Conservation (phyloP, 768 basidiomycete genomes). For the Mycena capillaripes region DNA sequence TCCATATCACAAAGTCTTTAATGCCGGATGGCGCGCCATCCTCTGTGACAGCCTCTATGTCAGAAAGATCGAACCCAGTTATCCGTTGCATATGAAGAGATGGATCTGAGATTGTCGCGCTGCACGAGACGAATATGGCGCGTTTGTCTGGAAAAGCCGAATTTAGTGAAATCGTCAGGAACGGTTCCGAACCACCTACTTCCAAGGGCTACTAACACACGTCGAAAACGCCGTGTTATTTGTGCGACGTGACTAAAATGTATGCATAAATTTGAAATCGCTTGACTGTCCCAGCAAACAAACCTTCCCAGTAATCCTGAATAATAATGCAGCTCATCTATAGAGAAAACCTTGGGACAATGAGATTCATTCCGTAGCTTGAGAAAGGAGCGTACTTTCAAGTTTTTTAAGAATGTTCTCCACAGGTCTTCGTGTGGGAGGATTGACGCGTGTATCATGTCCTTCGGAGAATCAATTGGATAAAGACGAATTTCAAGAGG, state of each 20-base stretch:
- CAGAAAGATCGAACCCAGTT: conserved; percentile 73
- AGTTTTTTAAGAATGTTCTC: conserved; percentile 85
- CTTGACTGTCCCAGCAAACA: not conserved
- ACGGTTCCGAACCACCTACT: conserved; percentile 60
- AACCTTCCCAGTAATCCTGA: conserved; percentile 85
- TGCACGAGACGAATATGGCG: conserved; percentile 84
- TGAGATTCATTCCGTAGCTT: not conserved
- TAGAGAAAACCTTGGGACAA: conserved; percentile 69
- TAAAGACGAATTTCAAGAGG: not conserved
- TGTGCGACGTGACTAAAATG: conserved; percentile 80
- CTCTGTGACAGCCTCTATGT: conserved; percentile 77
- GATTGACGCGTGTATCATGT: conserved; percentile 89
- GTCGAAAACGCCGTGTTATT: conserved; percentile 80
- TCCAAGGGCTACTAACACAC: conserved; percentile 83
- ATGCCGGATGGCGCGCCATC: conserved; percentile 88
- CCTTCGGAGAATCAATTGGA: conserved; percentile 57
- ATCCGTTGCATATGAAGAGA: conserved; percentile 81
- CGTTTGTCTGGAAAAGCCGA: conserved; percentile 59
- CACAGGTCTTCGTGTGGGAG: conserved; percentile 88
- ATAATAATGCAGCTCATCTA: conserved; percentile 93
- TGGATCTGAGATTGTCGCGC: conserved; percentile 88
- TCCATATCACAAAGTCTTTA: conserved; percentile 89
- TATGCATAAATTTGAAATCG: conserved; percentile 1
- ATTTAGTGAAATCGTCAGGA: not conserved
- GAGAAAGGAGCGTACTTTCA: conserved; percentile 57